phyloP scores from a whole-genome alignment of 306 rosid genomes.

The Gastrolobium villosum region DNA sequence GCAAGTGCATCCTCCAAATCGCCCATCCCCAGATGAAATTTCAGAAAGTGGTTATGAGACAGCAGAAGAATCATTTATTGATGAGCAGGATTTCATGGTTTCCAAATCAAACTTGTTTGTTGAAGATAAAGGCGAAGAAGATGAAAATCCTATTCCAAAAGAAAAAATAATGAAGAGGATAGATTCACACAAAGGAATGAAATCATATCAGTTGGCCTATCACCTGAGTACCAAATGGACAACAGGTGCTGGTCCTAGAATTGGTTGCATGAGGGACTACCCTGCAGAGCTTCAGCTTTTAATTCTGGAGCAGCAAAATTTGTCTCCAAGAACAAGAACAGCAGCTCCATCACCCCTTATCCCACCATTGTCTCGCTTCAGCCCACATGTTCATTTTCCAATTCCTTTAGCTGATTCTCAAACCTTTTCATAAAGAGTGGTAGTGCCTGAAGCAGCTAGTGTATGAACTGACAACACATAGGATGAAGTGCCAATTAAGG shows the following conservation, averaged over 20 bases:
- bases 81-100: constrained; percentile 82
- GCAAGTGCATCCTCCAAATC: constrained; percentile 36
- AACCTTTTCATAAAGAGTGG: background rate
- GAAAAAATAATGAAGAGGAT: constrained; percentile 73
- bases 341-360: constrained; percentile 43
- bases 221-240: constrained; percentile 77
- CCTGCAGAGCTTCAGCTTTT: constrained; percentile 74
- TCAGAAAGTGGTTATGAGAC: constrained; percentile 77
- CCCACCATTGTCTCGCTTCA: constrained; percentile 50
- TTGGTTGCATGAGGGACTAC: constrained; percentile 95
- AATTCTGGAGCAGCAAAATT: constrained; percentile 74
- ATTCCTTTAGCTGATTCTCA: constrained; percentile 31
- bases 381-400: constrained; percentile 45
- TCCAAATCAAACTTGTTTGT: constrained; percentile 73
- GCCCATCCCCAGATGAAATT: constrained; percentile 43
- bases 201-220: constrained; percentile 76
- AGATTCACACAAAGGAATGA: constrained; percentile 75
- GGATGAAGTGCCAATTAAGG: constrained; percentile 20
- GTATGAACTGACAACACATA: background rate
- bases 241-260: constrained; percentile 87
- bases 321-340: constrained; percentile 70
- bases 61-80: constrained; percentile 77
- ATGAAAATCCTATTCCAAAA: constrained; percentile 63
- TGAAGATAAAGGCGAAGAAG: constrained; percentile 54
- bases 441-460: constrained; percentile 12